phyloP scores from a whole-genome alignment of 148 eudicot genomes.

The Fagopyrum homotropicum region DNA sequence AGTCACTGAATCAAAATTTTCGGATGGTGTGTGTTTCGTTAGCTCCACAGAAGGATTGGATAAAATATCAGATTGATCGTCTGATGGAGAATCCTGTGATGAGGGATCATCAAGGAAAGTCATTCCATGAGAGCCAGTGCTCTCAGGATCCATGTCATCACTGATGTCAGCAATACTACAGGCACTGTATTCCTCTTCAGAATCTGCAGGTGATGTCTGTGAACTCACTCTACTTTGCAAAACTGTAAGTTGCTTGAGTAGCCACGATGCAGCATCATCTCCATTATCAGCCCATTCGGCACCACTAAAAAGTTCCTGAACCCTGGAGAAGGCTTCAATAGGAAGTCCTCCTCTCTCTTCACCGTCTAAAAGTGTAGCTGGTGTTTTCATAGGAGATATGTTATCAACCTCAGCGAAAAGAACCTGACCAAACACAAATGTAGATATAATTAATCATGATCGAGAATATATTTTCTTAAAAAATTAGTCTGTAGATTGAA shows the following conservation, averaged over 20 bases:
- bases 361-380: conserved; percentile 64
- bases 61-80: conserved; percentile 52
- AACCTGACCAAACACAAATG: conserved; percentile 38
- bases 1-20: conserved; percentile 25
- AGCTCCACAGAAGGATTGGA: conserved; percentile 32
- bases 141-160: conserved; percentile 82
- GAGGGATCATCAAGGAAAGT: conserved; percentile 65
- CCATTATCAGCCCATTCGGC: conserved; percentile 79
- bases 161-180: conserved; percentile 84
- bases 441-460: conserved; percentile 8
- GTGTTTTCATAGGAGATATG: conserved; percentile 61
- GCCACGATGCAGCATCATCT: conserved; percentile 95
- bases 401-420: conserved; percentile 89
- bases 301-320: conserved; percentile 89
- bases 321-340: conserved; percentile 96
- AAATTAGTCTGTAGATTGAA: neutral
- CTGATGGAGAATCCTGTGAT: conserved; percentile 60
- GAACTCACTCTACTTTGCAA: conserved; percentile 59
- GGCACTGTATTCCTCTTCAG: conserved; percentile 82
- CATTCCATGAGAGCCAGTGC: conserved; percentile 29
- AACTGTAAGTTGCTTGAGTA: conserved; percentile 77
- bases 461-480: neutral
- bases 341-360: conserved; percentile 96
- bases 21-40: conserved; percentile 18
- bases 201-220: conserved; percentile 84